These are phyloP conservation scores for Bretziella fagacearum DNA, from an alignment of 2,329 filamentous ascomycete species.

Conservation along the genomic window DNA sequence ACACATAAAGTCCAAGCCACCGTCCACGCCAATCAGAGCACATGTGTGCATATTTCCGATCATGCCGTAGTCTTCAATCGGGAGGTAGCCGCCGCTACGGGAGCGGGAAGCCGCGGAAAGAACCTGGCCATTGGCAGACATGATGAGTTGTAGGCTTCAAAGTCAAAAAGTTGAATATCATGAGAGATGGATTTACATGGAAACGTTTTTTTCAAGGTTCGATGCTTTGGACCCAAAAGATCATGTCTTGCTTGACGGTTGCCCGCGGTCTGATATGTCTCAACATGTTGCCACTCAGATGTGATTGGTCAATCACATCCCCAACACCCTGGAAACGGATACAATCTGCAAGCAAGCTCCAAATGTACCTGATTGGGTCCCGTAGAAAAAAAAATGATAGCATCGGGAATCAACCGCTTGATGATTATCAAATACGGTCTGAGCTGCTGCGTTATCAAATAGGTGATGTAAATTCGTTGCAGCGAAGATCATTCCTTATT, in stretches of 20 bases:
- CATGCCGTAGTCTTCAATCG: slow-evolving; percentile 62
- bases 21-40: slow-evolving; percentile 56
- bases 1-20: slow-evolving; percentile 62
- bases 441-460: no score
- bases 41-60: slow-evolving; percentile 70
- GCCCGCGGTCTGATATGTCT: neutral
- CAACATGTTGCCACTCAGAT: neutral
- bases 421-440: no score
- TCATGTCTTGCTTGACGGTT: neutral
- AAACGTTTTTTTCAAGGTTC: neutral
- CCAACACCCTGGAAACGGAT: neutral
- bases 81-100: slow-evolving; percentile 31
- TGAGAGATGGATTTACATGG: neutral
- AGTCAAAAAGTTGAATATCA: neutral
- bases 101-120: slow-evolving; percentile 2
- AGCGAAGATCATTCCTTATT: no score
- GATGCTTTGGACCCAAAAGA: neutral
- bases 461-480: no score
- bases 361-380: no score
- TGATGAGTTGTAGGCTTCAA: no score
- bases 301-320: neutral
- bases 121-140: slow-evolving; percentile 2
- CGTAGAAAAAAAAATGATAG: no score
- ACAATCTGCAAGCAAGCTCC: neutral
- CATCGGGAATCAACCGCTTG: no score